Percentiles rank a stretch among this genome's conserved stretches.
phyloP scores from a whole-genome alignment of 139 green algal genomes.

The Chlamydomonas urium region DNA sequence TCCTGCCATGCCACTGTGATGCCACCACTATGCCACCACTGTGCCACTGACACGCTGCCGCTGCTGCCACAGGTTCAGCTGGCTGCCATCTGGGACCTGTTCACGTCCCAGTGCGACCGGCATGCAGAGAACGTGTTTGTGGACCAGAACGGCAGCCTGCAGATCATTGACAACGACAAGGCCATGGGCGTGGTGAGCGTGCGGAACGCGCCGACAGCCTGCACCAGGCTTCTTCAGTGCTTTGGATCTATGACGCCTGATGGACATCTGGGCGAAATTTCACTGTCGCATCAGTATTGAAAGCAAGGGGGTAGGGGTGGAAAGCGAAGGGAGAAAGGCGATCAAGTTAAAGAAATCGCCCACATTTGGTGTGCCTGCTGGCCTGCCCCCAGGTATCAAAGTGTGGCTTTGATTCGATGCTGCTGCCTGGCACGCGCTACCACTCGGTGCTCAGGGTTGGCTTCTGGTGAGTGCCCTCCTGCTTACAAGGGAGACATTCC shows the following conservation, averaged over 20 bases:
- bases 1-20: no score
- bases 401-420: constrained; percentile 33
- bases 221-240: not conserved
- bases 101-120: constrained; percentile 44
- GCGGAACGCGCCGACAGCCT: not conserved
- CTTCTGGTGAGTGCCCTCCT: constrained; percentile 8
- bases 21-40: not conserved
- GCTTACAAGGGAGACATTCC: no score
- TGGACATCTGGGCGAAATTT: not conserved
- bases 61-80: constrained; percentile 24
- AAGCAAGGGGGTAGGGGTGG: no score
- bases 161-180: constrained; percentile 54
- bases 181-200: constrained; percentile 31
- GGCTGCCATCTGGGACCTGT: constrained; percentile 37
- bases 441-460: constrained; percentile 7
- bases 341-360: not conserved
- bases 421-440: constrained; percentile 29
- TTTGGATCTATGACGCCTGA: not conserved
- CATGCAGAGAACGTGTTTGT: constrained; percentile 58
- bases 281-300: not conserved
- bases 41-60: not conserved
- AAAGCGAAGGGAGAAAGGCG: no score
- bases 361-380: not conserved
- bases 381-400: not conserved
- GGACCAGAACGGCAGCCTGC: constrained; percentile 22